Evolutionary conservation across 2,329 filamentous ascomycete genomes (phyloP).

Genomic region (Fusarium palustre): DNA sequence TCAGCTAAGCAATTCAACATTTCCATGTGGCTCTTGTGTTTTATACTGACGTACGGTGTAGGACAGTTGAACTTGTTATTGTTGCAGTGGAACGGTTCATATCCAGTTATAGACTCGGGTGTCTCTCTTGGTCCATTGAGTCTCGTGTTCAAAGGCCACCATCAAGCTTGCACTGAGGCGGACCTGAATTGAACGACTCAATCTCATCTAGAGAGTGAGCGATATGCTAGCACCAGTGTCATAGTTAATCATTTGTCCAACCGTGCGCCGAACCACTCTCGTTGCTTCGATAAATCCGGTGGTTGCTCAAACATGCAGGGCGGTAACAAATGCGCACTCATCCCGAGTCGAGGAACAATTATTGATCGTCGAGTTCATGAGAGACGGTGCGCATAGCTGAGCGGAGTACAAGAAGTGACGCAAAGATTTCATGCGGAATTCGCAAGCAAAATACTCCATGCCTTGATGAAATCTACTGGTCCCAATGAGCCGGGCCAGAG

Average conservation of each 20-base stretch:
- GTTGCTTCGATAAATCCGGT: background rate
- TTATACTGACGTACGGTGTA: slow-evolving; percentile 16
- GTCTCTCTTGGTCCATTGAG: background rate
- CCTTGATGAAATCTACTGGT: slow-evolving; percentile 21
- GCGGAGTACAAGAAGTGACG: slow-evolving; percentile 11
- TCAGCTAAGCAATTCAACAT: slow-evolving; percentile 3
- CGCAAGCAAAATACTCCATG: background rate
- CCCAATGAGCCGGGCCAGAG: slow-evolving; percentile 20
- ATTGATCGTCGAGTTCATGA: background rate
- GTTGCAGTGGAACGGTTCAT: slow-evolving; percentile 14
- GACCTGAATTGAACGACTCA: slow-evolving; percentile 9
- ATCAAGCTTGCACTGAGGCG: background rate
- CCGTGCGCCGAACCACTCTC: background rate
- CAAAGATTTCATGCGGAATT: background rate
- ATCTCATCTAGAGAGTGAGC: slow-evolving; percentile 9
- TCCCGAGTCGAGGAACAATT: background rate
- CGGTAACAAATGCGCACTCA: slow-evolving; percentile 3
- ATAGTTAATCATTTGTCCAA: slow-evolving; percentile 8
- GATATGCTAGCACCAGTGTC: slow-evolving; percentile 1
- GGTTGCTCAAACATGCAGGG: slow-evolving; percentile 18
- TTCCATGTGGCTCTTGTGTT: slow-evolving; percentile 14
- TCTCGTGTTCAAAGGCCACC: slow-evolving; percentile 15
- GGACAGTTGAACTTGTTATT: slow-evolving; percentile 15
- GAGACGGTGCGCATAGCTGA: background rate
- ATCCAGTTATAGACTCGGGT: slow-evolving; percentile 10